Evolutionary conservation across 2,329 filamentous ascomycete species (phyloP), one percentile per base, ranked within the genome.

Genomic region (Fusarium tuaranense): DNA sequence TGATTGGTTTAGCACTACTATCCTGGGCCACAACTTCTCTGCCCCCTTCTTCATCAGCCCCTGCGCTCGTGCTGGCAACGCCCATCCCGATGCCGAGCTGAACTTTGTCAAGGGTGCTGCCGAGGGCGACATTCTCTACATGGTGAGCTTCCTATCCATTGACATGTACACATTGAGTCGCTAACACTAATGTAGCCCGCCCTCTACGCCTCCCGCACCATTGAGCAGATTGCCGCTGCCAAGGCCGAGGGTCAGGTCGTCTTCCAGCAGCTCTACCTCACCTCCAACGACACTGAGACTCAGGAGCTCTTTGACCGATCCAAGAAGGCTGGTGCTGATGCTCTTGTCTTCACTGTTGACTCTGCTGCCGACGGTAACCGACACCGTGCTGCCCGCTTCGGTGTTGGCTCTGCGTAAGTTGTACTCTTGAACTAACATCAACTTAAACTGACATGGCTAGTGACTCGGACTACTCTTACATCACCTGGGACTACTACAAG

Each of bases 41-140:
- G 84, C 85, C 0, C 88, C 88, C n/a, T 86, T 90, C 81, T 90
- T 87, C 81, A 89, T 90, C 77, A 83, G 83, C 67, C 87, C 88
- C 6, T 86, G 84, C 12, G 86, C 87, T 30, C 82, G 83, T 7
- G 87, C 81, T 20, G 84, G 80, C 32, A 84, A 86, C 63, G 87
- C 78, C 9, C 83, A 89, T 71, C 78, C 81, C 0, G 82, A 85
- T 12, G 88, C 82, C 25, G 88, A 90, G 80, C 74, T 84, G 9
- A 87, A 87, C 75, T 79, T 90, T 27, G 84, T 88, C 64, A 83
- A 86, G 80, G 87, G 83, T 46, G 87, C 88, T 12, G 86, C 80
- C 10, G 78, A 82, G n/a, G 84, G 83, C 7, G 81, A 86, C 63
- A 87, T 89, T 63, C 83, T 88, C 4, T 90, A 90, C 79, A 86